Evolutionary conservation across 2,329 filamentous ascomycete genomes (phyloP).

Genomic region (Ophiostoma novo-ulmi): DNA sequence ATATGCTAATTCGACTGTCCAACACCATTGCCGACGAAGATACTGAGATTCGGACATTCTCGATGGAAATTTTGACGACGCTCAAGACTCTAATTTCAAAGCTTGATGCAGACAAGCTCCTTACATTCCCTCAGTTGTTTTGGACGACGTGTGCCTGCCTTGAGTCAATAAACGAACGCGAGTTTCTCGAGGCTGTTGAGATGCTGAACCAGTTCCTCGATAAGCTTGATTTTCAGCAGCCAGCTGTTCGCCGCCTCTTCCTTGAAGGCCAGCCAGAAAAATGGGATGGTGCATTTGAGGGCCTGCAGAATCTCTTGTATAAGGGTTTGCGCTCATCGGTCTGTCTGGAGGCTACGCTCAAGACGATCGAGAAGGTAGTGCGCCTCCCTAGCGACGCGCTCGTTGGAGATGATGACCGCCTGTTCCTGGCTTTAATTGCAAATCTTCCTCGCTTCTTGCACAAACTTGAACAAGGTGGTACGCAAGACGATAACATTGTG

Average conservation of each 20-base stretch:
- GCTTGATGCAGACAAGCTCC: constrained; percentile 68
- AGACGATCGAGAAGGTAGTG: constrained; percentile 72
- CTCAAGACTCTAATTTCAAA: constrained; percentile 86
- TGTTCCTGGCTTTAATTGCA: constrained; percentile 84
- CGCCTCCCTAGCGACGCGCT: constrained; percentile 72
- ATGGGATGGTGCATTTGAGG: constrained; percentile 87
- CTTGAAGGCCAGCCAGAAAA: constrained; percentile 73
- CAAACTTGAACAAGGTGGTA: constrained; percentile 59
- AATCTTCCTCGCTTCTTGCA: constrained; percentile 83
- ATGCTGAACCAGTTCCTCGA: constrained; percentile 85
- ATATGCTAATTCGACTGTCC: constrained; percentile 91
- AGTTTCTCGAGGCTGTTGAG: constrained; percentile 84
- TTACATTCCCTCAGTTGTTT: constrained; percentile 91
- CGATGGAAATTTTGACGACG: constrained; percentile 95
- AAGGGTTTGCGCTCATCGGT: constrained; percentile 85
- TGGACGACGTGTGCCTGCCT: constrained; percentile 97
- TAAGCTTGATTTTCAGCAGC: constrained; percentile 74
- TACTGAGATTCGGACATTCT: constrained; percentile 90
- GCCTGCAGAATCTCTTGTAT: constrained; percentile 78
- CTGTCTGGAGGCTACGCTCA: constrained; percentile 72
- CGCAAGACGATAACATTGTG: constrained; percentile 50
- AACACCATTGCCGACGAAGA: constrained; percentile 97
- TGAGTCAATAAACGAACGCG: constrained; percentile 92
- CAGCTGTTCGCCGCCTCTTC: constrained; percentile 63
- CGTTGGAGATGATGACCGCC: constrained; percentile 72